Evolutionary conservation across 2,329 filamentous ascomycete genomes (phyloP), one percentile per base, ranked within the genome.

Genomic region (Stagonosporopsis rhizophila): DNA sequence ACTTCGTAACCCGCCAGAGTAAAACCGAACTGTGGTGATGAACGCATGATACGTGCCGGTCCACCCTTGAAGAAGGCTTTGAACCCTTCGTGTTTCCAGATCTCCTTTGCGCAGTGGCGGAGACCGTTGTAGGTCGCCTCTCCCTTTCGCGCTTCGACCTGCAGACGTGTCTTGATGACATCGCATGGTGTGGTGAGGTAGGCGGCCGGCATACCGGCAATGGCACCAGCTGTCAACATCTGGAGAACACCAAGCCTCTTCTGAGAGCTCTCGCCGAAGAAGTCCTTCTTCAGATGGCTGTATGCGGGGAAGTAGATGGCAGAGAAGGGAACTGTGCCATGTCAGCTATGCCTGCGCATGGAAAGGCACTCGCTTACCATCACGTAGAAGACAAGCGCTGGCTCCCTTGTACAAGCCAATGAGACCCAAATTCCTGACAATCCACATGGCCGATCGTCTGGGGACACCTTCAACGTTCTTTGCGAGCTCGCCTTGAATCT

Each of bases 221-320:
- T 97, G 57, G 95, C 95, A 80, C 95, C 95, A 7, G 95, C 92
- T 19, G 91, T 95, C 60, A 99, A 85, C 53, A 99, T 89, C 80
- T 98, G 94, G 35, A 96, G 59, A 44, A 99, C 85, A 46, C 94
- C 91, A 22, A 99, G 87, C 79, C 91, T 95, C 81, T 97, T 92
- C 54, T 88, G 90, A 6, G 84, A 83, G 11, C 89, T 88, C 80
- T 99, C 95, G 77, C 95, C 94, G 68, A 98, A 99, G 74, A 94
- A 82, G 78, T 97, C 94, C 72, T 85, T 87, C 84, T 99, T 99
- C 69, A 99, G 79, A 75, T 99, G 95, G 75, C 86, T 90, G 82
- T 99, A 99, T 20, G 92, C 89, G 2, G 95, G 94, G 87, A 99
- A 99, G 82, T 99, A 99, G 74, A 99, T 99, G 69, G 92, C 92